Base-by-base conservation (phyloP, 257 asterid genomes). In the Vinca minor region DNA sequence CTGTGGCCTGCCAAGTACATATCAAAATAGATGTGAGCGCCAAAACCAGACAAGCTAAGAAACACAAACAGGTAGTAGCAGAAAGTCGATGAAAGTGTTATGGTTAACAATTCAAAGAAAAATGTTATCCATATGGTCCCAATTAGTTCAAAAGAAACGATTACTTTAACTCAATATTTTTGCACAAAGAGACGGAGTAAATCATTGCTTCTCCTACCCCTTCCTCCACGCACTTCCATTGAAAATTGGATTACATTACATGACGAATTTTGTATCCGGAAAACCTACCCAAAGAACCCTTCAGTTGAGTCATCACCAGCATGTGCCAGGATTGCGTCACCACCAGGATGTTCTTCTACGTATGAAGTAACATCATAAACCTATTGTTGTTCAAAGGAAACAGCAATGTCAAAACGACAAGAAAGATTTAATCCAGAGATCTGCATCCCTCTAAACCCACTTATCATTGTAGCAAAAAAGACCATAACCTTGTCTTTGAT, bases 301-400 rank as follows among this genome's bases (percentile, higher is more conserved):
- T 81, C 81, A 17, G 97, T 93, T 29, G 99, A 85, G 74, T 93
- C 99, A 67, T 83, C 92, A 67, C 99, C 97, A 38, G 96, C 97
- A 75, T 93, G 95, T 6, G 66, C 77, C 46, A 93, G 79, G 74
- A 93, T 93, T 69, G 95, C 97, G 74, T 93, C 96, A 50, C 99
- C 99, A 48, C 98, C 98, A 5, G 98, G 98, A 71, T 93, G 98
- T 71, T 87, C 97, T 78, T 93, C 98, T 11, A 93, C 95, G 38
- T 87, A 93, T 20, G 96, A 74, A 38, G 97, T 85, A 67, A 93
- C 95, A 80, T 93, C 99, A 42, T 82, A 93, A 38, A 93, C 97
- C 99, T 93, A 71, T 8, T 69, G 66, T 41, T 38, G 46, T 46
- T 32, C 42, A 38, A 41, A 35, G 58, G 18, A 46, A 21, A 39